Conservation (phyloP, 495 filamentous ascomycete genomes). For the Tuber borchii region DNA sequence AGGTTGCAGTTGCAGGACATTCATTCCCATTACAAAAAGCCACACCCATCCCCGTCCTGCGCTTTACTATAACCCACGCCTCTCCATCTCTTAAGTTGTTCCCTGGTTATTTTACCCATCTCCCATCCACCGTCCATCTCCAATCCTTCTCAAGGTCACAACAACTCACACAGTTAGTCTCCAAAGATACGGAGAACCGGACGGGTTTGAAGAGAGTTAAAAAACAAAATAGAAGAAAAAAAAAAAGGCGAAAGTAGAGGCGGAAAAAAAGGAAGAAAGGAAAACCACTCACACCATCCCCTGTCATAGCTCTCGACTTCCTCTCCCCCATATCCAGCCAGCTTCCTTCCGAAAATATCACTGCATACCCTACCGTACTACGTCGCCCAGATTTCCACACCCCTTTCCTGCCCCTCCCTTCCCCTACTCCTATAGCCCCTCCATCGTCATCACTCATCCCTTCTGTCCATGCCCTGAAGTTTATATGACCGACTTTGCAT, state of each 20-base stretch:
- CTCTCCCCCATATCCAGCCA: not conserved
- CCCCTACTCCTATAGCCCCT: slow-evolving; percentile 8
- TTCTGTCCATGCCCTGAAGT: slow-evolving; percentile 25
- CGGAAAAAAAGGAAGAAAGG: not conserved
- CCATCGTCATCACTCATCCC: slow-evolving; percentile 10
- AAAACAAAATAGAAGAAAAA: not conserved
- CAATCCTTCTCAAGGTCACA: slow-evolving; percentile 24
- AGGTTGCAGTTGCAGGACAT: slow-evolving; percentile 8
- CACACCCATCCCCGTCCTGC: slow-evolving; percentile 24
- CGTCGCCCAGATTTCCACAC: not conserved
- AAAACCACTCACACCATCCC: not conserved
- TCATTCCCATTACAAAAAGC: slow-evolving; percentile 17
- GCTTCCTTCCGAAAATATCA: not conserved
- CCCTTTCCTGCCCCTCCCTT: slow-evolving; percentile 18
- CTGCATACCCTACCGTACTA: slow-evolving; percentile 1
- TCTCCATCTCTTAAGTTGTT: slow-evolving; percentile 30
- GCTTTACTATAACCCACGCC: not conserved
- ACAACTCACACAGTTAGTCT: slow-evolving; percentile 14
- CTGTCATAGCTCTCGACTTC: not conserved
- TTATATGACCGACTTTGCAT: slow-evolving; percentile 34
- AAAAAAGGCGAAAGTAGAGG: not conserved
- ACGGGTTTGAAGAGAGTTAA: not conserved
- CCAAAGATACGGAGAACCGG: not conserved
- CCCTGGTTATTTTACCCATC: slow-evolving; percentile 29
- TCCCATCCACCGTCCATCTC: slow-evolving; percentile 20